Percentiles rank a stretch among this genome's conserved stretches.
These are phyloP conservation scores for Aspergillus neotritici DNA, from an alignment of 2,329 filamentous ascomycete species.

Conservation along the genomic window DNA sequence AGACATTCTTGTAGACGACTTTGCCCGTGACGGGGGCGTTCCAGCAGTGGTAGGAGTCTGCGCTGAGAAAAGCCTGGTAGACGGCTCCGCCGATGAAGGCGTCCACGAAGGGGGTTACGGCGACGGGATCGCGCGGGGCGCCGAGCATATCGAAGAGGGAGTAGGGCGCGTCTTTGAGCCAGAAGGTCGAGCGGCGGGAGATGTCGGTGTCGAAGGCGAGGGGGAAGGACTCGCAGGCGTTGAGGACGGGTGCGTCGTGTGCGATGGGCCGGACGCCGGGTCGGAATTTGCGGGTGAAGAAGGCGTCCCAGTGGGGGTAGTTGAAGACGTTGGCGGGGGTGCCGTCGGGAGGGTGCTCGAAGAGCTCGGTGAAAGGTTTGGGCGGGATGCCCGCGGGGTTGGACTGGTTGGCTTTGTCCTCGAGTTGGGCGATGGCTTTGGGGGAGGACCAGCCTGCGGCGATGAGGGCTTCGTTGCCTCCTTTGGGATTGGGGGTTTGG, in stretches of 20 bases:
- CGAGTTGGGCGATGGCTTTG: background rate
- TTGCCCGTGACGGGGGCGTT: constrained; percentile 62
- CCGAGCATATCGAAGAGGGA: constrained; percentile 58
- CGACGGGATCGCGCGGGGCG: constrained; percentile 45
- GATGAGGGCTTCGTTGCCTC: background rate
- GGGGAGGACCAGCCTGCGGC: background rate
- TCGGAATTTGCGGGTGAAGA: constrained; percentile 58
- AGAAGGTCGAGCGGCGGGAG: constrained; percentile 57
- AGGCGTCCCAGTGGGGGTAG: constrained; percentile 64
- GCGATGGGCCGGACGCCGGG: constrained; percentile 55
- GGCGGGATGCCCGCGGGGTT: background rate
- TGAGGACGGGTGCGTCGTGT: constrained; percentile 49
- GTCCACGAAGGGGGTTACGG: constrained; percentile 2
- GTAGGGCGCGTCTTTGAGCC: constrained; percentile 65
- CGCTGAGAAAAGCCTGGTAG: constrained; percentile 65
- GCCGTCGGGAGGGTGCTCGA: background rate
- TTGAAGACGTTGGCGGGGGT: background rate
- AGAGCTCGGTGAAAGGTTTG: background rate
- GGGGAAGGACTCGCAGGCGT: constrained; percentile 60
- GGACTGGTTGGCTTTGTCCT: background rate
- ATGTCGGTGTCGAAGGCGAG: constrained; percentile 50
- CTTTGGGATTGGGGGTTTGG: background rate
- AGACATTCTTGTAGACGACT: constrained; percentile 52
- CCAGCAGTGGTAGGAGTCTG: constrained; percentile 67
- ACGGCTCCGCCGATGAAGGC: constrained; percentile 60